Percentiles rank a stretch among this genome's conserved stretches.
phyloP scores from a whole-genome alignment of 345 rosid species.

The Camelina neglecta region DNA sequence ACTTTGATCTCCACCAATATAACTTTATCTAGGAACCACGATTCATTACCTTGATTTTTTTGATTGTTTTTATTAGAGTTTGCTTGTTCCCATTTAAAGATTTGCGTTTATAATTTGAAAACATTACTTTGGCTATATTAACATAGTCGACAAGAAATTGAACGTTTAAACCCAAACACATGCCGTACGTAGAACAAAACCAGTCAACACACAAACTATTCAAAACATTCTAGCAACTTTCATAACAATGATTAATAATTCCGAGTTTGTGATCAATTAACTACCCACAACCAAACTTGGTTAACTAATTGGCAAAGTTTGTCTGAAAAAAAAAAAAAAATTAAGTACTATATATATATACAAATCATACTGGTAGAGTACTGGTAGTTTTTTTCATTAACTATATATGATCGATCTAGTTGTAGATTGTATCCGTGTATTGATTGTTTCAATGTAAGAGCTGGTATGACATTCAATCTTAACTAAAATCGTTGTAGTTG shows the following conservation, averaged over 20 bases:
- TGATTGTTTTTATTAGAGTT: background rate
- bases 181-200: background rate
- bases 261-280: background rate
- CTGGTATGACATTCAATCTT: constrained; percentile 1
- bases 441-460: constrained; percentile 14
- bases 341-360: background rate
- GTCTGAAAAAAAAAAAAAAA: too few relatives aligned
- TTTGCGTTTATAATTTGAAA: background rate
- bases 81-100: too few relatives aligned
- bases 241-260: background rate
- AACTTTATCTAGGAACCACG: background rate
- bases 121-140: too few relatives aligned
- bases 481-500: constrained; percentile 22
- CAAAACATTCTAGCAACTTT: background rate
- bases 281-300: background rate
- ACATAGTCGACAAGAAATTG: background rate
- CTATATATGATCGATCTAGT: background rate
- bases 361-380: background rate
- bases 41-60: background rate
- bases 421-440: constrained; percentile 5
- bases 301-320: background rate
- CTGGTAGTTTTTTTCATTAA: background rate
- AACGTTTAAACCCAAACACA: background rate
- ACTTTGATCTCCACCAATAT: background rate
- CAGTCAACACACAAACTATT: background rate